phyloP scores from a whole-genome alignment of 2,329 filamentous ascomycete species.

The Cladophialophora exuberans region DNA sequence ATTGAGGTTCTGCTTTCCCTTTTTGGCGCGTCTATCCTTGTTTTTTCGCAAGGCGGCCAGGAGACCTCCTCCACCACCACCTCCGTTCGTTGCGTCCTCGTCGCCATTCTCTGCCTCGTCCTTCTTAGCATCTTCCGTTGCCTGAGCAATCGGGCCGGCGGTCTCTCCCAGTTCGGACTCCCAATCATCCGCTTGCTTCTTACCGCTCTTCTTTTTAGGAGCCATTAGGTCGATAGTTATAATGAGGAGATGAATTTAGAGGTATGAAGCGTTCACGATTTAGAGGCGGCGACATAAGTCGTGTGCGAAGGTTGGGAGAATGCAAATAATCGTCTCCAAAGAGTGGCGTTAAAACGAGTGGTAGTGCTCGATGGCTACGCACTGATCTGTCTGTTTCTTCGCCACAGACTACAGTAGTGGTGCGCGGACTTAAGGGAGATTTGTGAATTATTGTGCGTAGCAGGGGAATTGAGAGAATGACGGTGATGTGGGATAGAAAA shows the following conservation, averaged over 20 bases:
- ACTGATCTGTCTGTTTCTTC: constrained; percentile 6
- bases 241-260: constrained; percentile 9
- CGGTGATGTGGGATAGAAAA: neutral
- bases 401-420: constrained; percentile 1
- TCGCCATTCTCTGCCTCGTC: constrained; percentile 51
- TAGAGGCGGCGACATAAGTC: constrained; percentile 35
- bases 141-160: constrained; percentile 63
- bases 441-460: too few species aligned
- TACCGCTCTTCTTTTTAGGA: constrained; percentile 90
- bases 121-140: constrained; percentile 47
- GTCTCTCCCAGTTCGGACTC: constrained; percentile 87
- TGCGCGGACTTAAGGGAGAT: neutral
- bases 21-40: constrained; percentile 87
- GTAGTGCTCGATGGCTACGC: constrained; percentile 7
- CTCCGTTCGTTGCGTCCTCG: constrained; percentile 56
- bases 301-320: constrained; percentile 14
- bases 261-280: constrained; percentile 32
- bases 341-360: constrained; percentile 4
- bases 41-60: constrained; percentile 82
- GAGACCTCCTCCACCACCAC: constrained; percentile 69
- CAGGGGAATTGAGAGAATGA: neutral
- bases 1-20: constrained; percentile 72
- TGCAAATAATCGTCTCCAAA: neutral
- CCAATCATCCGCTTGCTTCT: constrained; percentile 87
- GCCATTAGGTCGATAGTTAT: constrained; percentile 63